phyloP scores from a whole-genome alignment of 192 early-diverging fungal species.

The Coemansia sp. region DNA sequence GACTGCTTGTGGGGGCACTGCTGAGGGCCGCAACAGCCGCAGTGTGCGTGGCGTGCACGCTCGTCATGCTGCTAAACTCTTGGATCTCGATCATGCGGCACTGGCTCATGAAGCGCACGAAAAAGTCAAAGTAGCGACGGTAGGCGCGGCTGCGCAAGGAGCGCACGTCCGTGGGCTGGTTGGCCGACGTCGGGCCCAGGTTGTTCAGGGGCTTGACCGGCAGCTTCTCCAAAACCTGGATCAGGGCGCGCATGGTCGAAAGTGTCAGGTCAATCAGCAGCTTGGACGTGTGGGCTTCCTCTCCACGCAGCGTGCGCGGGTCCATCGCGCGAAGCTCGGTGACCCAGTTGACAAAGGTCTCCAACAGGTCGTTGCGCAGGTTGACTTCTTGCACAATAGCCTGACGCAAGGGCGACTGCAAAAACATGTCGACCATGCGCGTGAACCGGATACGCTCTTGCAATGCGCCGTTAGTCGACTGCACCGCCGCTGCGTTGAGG shows the following conservation, averaged over 20 bases:
- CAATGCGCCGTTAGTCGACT: slow-evolving; percentile 40
- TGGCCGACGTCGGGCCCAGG: slow-evolving; percentile 8
- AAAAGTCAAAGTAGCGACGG: slow-evolving; percentile 59
- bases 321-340: slow-evolving; percentile 57
- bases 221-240: slow-evolving; percentile 54
- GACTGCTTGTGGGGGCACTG: neutral
- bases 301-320: slow-evolving; percentile 46
- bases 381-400: slow-evolving; percentile 54
- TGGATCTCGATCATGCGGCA: slow-evolving; percentile 59
- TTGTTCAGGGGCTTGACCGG: slow-evolving; percentile 50
- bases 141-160: slow-evolving; percentile 48
- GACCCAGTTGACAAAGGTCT: slow-evolving; percentile 57
- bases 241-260: slow-evolving; percentile 49
- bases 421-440: slow-evolving; percentile 48
- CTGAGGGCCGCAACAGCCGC: slow-evolving; percentile 24
- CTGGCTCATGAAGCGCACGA: slow-evolving; percentile 60
- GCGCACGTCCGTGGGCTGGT: slow-evolving; percentile 46
- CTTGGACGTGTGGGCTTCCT: slow-evolving; percentile 45
- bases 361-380: slow-evolving; percentile 54
- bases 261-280: slow-evolving; percentile 46
- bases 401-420: slow-evolving; percentile 54
- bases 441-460: slow-evolving; percentile 53
- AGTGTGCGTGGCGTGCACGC: slow-evolving; percentile 43
- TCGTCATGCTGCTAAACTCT: slow-evolving; percentile 58
- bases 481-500: slow-evolving; percentile 38